These are phyloP conservation scores for Colletotrichum sp. DNA, from an alignment of 2,329 filamentous ascomycete genomes.

Conservation along the genomic window DNA sequence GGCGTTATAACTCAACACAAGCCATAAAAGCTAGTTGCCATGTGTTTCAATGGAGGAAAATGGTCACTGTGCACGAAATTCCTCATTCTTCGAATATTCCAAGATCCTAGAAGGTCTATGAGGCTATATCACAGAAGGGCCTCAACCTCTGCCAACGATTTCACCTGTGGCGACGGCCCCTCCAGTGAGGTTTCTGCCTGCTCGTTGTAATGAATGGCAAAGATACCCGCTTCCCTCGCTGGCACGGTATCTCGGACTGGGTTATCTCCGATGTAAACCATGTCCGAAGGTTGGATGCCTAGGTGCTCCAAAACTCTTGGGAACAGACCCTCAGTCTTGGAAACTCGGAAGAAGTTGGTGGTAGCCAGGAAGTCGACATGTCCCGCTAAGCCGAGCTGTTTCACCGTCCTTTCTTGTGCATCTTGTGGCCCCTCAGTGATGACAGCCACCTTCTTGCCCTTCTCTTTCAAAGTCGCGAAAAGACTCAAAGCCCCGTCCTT, in stretches of 20 bases:
- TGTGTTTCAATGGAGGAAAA: neutral
- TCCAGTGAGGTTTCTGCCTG: conserved; percentile 11
- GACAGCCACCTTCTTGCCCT: conserved; percentile 44
- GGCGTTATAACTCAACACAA: neutral
- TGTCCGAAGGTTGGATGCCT: conserved; percentile 26
- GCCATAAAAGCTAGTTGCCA: neutral
- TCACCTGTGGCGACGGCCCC: conserved; percentile 15
- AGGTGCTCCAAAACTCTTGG: conserved; percentile 29
- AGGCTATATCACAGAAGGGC: conserved; percentile 5
- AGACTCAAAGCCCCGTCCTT: conserved; percentile 42
- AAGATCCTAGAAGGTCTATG: neutral
- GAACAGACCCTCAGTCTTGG: conserved; percentile 33
- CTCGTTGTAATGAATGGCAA: conserved; percentile 31
- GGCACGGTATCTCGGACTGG: conserved; percentile 32
- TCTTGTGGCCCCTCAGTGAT: conserved; percentile 54
- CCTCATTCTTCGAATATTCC: neutral
- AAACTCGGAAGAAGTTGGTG: conserved; percentile 31
- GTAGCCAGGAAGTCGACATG: conserved; percentile 36
- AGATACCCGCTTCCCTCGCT: conserved; percentile 29
- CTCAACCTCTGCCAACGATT: conserved; percentile 20
- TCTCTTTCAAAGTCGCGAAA: conserved; percentile 34
- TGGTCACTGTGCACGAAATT: neutral
- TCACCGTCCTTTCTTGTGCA: conserved; percentile 48
- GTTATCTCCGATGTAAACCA: conserved; percentile 35
- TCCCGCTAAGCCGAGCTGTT: conserved; percentile 30